A percentile compares a stretch with the other conserved stretches of the same genome.
phyloP scores from a whole-genome alignment of 148 eudicot genomes.

The Polygonum maritimum region DNA sequence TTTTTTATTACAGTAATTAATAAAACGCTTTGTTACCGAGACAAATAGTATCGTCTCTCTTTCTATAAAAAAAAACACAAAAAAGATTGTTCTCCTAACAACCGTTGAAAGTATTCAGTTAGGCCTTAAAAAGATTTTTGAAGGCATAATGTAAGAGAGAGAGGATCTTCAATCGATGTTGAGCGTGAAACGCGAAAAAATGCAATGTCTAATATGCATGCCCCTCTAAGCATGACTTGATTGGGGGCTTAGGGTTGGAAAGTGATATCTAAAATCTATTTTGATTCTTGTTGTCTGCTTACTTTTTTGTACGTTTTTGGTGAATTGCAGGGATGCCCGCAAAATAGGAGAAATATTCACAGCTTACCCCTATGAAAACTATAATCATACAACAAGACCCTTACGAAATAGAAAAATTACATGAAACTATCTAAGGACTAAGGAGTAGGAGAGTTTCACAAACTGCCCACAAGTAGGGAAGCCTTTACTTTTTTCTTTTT shows the following conservation, averaged over 20 bases:
- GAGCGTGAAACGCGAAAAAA: not conserved
- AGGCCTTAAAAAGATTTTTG: not conserved
- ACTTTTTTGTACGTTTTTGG: not conserved
- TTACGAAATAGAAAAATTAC: not conserved
- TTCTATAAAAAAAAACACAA: too few relatives aligned
- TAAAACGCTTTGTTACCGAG: too few relatives aligned
- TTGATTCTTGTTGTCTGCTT: slow-evolving; percentile 3
- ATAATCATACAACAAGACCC: not conserved
- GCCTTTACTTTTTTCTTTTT: too few relatives aligned
- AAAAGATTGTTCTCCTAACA: not conserved
- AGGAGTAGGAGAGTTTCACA: too few relatives aligned
- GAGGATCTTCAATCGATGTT: not conserved
- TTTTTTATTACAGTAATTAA: too few relatives aligned
- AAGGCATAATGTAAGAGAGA: not conserved
- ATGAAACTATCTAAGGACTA: too few relatives aligned
- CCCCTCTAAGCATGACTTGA: not conserved
- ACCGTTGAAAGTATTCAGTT: not conserved
- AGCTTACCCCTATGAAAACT: not conserved
- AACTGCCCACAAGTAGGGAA: too few relatives aligned
- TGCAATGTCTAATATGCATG: not conserved
- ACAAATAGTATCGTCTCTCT: too few relatives aligned
- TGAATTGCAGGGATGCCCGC: not conserved
- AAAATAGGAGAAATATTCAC: not conserved
- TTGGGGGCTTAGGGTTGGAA: not conserved
- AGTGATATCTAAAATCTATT: not conserved